Percentiles rank a stretch among this genome's conserved stretches.
Conservation (phyloP, 1,284 basidiomycete genomes). For the Phellopilus nigrolimitatus region DNA sequence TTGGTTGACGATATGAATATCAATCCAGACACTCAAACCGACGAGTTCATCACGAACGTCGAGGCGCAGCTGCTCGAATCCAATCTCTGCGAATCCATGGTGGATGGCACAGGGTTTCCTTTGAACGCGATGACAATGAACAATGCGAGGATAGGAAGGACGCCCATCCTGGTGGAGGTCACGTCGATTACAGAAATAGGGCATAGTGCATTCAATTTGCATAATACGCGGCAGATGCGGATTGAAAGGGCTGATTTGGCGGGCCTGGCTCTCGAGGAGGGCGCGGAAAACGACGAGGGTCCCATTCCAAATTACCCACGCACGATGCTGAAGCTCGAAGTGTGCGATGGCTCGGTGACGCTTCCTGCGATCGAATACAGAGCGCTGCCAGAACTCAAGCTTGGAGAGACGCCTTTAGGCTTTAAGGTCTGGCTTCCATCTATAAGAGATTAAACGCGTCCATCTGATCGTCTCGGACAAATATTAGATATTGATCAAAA, state of each 20-base stretch:
- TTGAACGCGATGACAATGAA: constrained; percentile 35
- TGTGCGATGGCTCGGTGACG: constrained; percentile 59
- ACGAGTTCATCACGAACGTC: constrained; percentile 46
- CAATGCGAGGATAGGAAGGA: constrained; percentile 34
- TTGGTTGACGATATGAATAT: constrained; percentile 45
- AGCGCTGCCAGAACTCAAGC: constrained; percentile 49
- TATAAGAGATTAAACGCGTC: neutral
- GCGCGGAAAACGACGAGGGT: constrained; percentile 51
- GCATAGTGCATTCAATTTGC: constrained; percentile 61
- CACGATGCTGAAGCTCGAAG: constrained; percentile 59
- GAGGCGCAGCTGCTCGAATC: constrained; percentile 67
- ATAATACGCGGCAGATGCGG: constrained; percentile 58
- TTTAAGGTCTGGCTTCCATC: constrained; percentile 52
- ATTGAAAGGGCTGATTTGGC: constrained; percentile 53
- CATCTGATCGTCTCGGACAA: neutral
- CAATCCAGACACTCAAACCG: constrained; percentile 41
- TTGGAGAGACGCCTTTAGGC: constrained; percentile 66
- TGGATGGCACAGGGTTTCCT: constrained; percentile 61
- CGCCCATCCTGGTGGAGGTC: constrained; percentile 63
- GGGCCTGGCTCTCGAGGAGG: constrained; percentile 33
- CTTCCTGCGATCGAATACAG: constrained; percentile 69
- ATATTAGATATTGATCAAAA: constrained; percentile 62
- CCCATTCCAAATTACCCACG: constrained; percentile 70
- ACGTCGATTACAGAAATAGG: constrained; percentile 70
- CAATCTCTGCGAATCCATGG: constrained; percentile 62